Base-by-base conservation (phyloP, 306 rosid genomes). In the Corylus avellana region DNA sequence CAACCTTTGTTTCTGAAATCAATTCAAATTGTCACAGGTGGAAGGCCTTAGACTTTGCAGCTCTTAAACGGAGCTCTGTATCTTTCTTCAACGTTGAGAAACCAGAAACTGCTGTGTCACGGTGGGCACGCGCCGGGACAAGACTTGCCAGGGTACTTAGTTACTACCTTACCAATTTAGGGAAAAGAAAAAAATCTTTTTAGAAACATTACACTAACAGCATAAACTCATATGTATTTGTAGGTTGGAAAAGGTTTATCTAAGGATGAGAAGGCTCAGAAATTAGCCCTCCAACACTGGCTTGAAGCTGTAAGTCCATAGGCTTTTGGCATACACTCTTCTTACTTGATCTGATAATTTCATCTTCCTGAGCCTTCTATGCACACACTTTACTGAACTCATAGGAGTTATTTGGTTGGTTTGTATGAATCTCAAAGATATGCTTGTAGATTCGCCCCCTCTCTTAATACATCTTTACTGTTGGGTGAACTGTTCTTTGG, bases 271-370 rank as follows among this genome's bases (percentile, higher is more conserved):
- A 88, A 84, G 61, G 88, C 92, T 75, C 88, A 81, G 72, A 84
- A 84, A 80, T 70, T 88, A 75, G 92, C 89, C 27, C 75, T 84
- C 4, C 92, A 86, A 70, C 89, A 88, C 73, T 81, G 89, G 89
- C 88, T 88, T 79, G 92, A 88, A 84, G 89, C 92, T 72, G 89
- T 86, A 74, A 86, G 86, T 81, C 25, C 49, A 67, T 72, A 13
- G 51, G 27, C 22, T 66, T 42, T 18, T 67, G 48, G 14, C 12
- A 67, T n/a, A 20, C n/a, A 20, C 11, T 27, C n/a, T 46, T 47
- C 57, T 71, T 49, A 14, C 56, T 35, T 46, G 57, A 49, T 22
- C 75, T 49, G 75, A 42, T 68, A 42, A 42, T 17, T 68, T 12
- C 72, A 37, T 10, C 49, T 25, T 35, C 22, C 46, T 32, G 39